Conservation (phyloP, 805 yeast species). For the Millerago galiae region DNA sequence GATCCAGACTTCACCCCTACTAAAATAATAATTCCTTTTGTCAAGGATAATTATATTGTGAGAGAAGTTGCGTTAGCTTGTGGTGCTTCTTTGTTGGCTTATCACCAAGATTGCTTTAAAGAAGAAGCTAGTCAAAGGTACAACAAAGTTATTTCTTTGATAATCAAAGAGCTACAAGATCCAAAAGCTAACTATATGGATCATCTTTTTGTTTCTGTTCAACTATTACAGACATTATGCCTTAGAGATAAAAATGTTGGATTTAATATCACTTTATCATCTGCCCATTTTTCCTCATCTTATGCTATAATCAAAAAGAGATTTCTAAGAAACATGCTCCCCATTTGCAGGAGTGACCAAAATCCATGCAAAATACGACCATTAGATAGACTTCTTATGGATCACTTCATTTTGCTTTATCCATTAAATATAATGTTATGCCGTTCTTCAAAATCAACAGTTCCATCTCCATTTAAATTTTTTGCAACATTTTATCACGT, state of each 20-base stretch:
- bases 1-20: conserved; percentile 16
- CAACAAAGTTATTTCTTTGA: conserved; percentile 12
- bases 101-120: conserved; percentile 13
- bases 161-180: conserved; percentile 15
- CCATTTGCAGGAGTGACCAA: not conserved
- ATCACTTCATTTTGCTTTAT: conserved; percentile 21
- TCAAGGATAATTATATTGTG: conserved; percentile 12
- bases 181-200: conserved; percentile 22
- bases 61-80: conserved; percentile 21
- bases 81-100: conserved; percentile 22
- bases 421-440: conserved; percentile 22
- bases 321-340: conserved; percentile 8
- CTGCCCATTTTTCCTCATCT: conserved; percentile 22
- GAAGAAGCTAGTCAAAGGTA: conserved; percentile 16
- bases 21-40: conserved; percentile 16
- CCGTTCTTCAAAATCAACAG: conserved; percentile 17
- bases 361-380: conserved; percentile 6
- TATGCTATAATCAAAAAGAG: conserved; percentile 23
- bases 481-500: conserved; percentile 18
- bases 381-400: conserved; percentile 17
- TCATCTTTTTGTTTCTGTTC: conserved; percentile 21
- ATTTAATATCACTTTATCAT: conserved; percentile 20
- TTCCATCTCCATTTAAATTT: conserved; percentile 22
- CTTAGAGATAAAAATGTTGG: conserved; percentile 23
- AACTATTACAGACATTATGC: conserved; percentile 21